Conservation (phyloP, 345 rosid species). For the Hypericum perforatum region DNA sequence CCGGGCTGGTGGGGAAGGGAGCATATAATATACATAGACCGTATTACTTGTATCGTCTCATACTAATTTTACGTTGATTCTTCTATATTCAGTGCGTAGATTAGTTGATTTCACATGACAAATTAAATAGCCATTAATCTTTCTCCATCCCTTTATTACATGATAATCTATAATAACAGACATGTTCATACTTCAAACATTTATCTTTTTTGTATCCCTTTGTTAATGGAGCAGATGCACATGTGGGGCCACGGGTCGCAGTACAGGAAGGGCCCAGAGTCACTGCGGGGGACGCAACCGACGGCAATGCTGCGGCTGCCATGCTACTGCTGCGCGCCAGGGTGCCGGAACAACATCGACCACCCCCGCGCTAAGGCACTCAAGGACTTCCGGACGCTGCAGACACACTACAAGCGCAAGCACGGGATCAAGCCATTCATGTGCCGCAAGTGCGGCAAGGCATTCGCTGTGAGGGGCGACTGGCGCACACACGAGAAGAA, state of each 20-base stretch:
- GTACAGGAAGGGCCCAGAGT: constrained; percentile 3
- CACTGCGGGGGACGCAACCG: constrained; percentile 1
- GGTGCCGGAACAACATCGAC: constrained; percentile 3
- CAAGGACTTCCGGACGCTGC: constrained; percentile 4
- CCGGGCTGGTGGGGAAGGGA: too few species aligned
- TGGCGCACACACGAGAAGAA: constrained; percentile 6
- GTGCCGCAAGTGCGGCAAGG: constrained; percentile 3
- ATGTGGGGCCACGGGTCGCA: constrained; percentile 6
- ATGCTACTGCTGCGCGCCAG: constrained; percentile 1
- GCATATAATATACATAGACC: too few species aligned
- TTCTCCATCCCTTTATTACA: too few species aligned
- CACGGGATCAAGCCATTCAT: constrained; percentile 8
- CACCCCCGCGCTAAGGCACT: constrained; percentile 1
- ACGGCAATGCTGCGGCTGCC: constrained; percentile 5
- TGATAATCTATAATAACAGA: too few species aligned
- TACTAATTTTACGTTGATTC: too few species aligned
- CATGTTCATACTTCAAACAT: too few species aligned
- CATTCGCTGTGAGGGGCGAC: neutral
- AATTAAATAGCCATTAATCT: too few species aligned
- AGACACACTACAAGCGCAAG: constrained; percentile 5
- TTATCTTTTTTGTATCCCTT: neutral
- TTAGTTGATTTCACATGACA: too few species aligned
- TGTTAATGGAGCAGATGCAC: neutral
- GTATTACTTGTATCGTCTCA: too few species aligned
- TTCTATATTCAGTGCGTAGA: too few species aligned